phyloP scores from a whole-genome alignment of 1,284 basidiomycete genomes.

The Cutaneotrichosporon sp. region DNA sequence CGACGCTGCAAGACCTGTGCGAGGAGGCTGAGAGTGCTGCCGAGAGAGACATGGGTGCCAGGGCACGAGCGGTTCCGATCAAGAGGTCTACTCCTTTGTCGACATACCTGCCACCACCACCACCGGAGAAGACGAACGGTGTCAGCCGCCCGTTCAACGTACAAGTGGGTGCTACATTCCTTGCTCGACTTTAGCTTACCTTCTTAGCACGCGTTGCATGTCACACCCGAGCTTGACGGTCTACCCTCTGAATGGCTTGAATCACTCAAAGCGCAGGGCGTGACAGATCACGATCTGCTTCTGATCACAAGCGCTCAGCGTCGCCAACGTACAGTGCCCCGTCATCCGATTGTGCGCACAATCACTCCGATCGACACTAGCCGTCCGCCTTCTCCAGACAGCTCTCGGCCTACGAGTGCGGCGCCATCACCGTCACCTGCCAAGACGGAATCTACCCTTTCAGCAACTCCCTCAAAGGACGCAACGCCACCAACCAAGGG shows the following conservation, averaged over 20 bases:
- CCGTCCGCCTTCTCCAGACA: neutral
- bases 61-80: neutral
- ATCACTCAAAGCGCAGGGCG: constrained; percentile 38
- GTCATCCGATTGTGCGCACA: constrained; percentile 3
- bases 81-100: neutral
- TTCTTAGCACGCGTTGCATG: constrained; percentile 48
- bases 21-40: constrained; percentile 7
- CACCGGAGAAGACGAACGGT: constrained; percentile 1
- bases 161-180: constrained; percentile 31
- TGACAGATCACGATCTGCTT: constrained; percentile 42
- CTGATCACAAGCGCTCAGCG: constrained; percentile 37
- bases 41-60: neutral
- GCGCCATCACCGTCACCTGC: neutral
- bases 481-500: neutral
- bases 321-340: constrained; percentile 18
- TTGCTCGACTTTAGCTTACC: neutral
- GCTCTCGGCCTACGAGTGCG: neutral
- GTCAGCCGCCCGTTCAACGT: constrained; percentile 47
- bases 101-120: neutral
- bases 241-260: constrained; percentile 43
- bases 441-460: constrained; percentile 1
- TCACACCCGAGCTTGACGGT: constrained; percentile 41
- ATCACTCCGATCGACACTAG: constrained; percentile 6
- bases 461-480: neutral
- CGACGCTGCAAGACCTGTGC: constrained; percentile 6